phyloP scores from a whole-genome alignment of 176 grass and related monocot species.

The Cenchrus fungigraminus region DNA sequence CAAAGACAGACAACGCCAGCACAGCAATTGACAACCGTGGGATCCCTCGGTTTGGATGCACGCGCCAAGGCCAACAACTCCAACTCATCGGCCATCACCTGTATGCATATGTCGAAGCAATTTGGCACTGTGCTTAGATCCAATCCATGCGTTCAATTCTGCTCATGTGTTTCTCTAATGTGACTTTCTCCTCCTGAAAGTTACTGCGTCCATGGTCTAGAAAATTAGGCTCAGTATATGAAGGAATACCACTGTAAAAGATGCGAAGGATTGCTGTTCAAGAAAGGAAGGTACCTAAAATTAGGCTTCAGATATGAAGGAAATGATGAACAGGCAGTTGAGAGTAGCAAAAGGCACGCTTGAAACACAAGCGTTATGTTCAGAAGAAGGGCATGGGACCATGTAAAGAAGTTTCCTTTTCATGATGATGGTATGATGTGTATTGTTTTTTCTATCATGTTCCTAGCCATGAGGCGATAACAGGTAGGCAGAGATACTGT shows the following conservation, averaged over 20 bases:
- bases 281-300: constrained; percentile 9
- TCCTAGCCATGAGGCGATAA: background rate
- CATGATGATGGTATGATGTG: constrained; percentile 13
- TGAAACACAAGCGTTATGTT: constrained; percentile 21
- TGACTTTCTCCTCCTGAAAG: background rate
- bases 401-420: background rate
- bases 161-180: background rate
- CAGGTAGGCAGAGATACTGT: background rate
- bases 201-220: background rate
- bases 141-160: background rate
- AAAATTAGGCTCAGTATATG: background rate
- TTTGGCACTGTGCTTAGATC: constrained; percentile 31
- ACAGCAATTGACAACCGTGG: background rate
- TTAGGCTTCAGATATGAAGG: background rate
- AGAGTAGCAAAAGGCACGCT: constrained; percentile 22
- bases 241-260: background rate
- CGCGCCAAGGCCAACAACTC: constrained; percentile 14
- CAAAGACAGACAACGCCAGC: constrained; percentile 41
- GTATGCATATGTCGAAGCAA: background rate
- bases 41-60: background rate
- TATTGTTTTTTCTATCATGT: background rate
- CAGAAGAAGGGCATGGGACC: constrained; percentile 12
- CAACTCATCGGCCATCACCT: constrained; percentile 6
- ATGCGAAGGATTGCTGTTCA: background rate
- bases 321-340: constrained; percentile 28